phyloP scores from a whole-genome alignment of 2,329 filamentous ascomycete species.

The Exophiala sp. region DNA sequence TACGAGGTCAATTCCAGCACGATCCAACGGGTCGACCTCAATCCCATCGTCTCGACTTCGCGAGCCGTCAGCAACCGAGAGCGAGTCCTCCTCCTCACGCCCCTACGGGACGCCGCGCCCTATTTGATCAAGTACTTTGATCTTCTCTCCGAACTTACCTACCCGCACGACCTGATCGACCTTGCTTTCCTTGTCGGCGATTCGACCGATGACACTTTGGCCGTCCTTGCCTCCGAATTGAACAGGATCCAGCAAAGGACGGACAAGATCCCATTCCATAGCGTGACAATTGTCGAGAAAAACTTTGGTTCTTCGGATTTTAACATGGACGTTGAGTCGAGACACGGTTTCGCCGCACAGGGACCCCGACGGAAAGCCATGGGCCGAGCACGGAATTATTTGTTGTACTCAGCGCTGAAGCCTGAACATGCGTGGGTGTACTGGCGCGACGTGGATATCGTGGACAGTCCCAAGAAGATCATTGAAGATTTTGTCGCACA shows the following conservation, averaged over 20 bases:
- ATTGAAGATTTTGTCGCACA: conserved; percentile 95
- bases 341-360: conserved; percentile 83
- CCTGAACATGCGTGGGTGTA: conserved; percentile 98
- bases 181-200: conserved; percentile 92
- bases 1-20: conserved; percentile 76
- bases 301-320: conserved; percentile 69
- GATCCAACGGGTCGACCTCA: conserved; percentile 79
- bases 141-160: conserved; percentile 81
- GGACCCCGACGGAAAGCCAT: conserved; percentile 86
- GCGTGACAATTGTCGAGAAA: conserved; percentile 81
- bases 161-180: conserved; percentile 93
- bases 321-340: conserved; percentile 75
- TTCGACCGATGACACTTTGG: conserved; percentile 84
- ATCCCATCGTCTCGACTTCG: conserved; percentile 74
- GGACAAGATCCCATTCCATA: conserved; percentile 80
- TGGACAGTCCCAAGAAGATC: conserved; percentile 80
- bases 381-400: conserved; percentile 86
- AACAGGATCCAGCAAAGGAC: conserved; percentile 80
- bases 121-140: conserved; percentile 91
- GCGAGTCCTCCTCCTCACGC: conserved; percentile 85
- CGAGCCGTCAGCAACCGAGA: conserved; percentile 78
- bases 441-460: conserved; percentile 96
- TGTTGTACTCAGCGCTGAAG: conserved; percentile 78
- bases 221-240: conserved; percentile 78
- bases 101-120: conserved; percentile 80